phyloP scores from a whole-genome alignment of 2,329 filamentous ascomycete genomes.

The Phialophora expanda region DNA sequence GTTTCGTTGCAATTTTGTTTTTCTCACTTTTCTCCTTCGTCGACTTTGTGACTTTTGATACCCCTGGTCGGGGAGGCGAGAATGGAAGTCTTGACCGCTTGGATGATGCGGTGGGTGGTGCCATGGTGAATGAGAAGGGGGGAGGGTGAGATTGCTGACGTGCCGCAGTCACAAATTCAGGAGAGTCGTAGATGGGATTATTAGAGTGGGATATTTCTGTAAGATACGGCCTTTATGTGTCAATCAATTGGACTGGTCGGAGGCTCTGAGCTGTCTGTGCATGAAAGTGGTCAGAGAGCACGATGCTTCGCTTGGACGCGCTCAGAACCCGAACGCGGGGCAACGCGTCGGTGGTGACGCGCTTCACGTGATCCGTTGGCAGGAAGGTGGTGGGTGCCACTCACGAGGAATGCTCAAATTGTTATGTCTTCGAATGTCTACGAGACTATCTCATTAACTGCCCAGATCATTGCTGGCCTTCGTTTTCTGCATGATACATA shows the following conservation, averaged over 20 bases:
- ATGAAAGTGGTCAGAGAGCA: background rate
- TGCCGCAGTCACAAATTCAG: background rate
- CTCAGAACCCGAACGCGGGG: background rate
- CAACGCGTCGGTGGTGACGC: background rate
- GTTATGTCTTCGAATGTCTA: slow-evolving; percentile 5
- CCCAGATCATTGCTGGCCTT: background rate
- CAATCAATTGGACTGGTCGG: background rate
- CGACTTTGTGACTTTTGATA: slow-evolving; percentile 32
- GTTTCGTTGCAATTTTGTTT: background rate
- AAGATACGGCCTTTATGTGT: background rate
- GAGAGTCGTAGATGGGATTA: background rate
- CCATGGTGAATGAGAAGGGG: background rate
- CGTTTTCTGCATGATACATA: background rate
- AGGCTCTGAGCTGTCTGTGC: background rate
- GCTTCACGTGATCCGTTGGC: background rate
- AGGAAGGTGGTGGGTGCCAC: background rate
- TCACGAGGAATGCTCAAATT: background rate
- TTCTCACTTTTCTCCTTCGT: slow-evolving; percentile 30
- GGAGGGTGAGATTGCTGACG: background rate
- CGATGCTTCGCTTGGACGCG: background rate
- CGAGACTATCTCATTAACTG: slow-evolving; percentile 27
- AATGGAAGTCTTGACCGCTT: slow-evolving; percentile 46
- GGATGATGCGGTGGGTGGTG: slow-evolving; percentile 4
- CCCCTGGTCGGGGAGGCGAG: slow-evolving; percentile 49
- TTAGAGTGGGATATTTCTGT: background rate